Evolutionary conservation across 345 rosid species (phyloP), one percentile per base, ranked within the genome.

Genomic region (Ailanthus altissimus): DNA sequence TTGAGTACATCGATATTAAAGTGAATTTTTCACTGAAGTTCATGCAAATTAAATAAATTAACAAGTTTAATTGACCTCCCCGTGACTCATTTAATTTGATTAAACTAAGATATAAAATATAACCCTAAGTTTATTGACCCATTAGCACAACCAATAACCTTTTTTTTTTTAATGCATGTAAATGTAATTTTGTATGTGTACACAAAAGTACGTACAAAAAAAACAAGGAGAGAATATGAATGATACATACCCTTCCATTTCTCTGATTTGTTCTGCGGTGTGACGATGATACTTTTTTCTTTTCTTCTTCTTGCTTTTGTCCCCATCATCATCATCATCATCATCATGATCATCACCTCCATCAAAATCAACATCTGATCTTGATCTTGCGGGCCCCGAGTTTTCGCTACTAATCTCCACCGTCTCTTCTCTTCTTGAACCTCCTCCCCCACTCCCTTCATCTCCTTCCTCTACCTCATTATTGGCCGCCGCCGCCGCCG

Each of bases 221-320:
- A 53, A 56, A n/a, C n/a, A n/a, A n/a, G n/a, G 18, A 8, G 51
- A 26, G 15, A 26, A 42, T 9, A 53, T 4, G 26, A 25, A 43
- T 59, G 40, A 18, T 28, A 86, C 94, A 9, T 86, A 96, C 99
- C 93, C 87, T 89, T 94, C 99, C 99, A 96, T 96, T 82, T 93
- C 98, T 82, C 90, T 82, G 78, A 96, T 96, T 81, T 96, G 99
- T 28, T 91, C 95, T n/a, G 97, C 86, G 11, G 97, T 96, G 75
- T 96, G 99, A 58, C 99, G 91, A 70, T 96, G 98, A 50, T 96
- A 96, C 85, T 91, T 96, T 89, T 96, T 96, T 77, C 98, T 86
- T 89, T 92, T 96, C 86, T 88, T 96, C 90, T 91, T 96, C 79
- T 90, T 92, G 63, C 75, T 81, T 72, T 90, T 88, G 70, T 81